A percentile compares a stretch with the other conserved stretches of the same genome.
Conservation (phyloP, 2,329 filamentous ascomycete species). For the Trichoderma koningii region DNA sequence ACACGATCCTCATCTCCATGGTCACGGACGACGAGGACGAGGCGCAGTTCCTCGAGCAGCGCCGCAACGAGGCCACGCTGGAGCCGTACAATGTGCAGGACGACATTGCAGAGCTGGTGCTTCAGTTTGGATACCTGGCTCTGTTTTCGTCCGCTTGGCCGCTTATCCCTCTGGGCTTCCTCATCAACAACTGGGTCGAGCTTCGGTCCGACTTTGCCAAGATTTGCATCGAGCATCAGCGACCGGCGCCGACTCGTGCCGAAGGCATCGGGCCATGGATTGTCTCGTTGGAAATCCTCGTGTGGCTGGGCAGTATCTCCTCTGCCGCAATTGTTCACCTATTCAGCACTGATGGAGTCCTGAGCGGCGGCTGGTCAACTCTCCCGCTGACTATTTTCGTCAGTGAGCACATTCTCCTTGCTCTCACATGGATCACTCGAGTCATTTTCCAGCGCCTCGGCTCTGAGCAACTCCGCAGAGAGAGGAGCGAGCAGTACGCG, state of each 20-base stretch:
- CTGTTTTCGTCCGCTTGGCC: constrained; percentile 78
- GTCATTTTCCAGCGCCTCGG: constrained; percentile 43
- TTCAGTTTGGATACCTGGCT: constrained; percentile 73
- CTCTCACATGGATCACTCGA: constrained; percentile 51
- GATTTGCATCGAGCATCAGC: constrained; percentile 71
- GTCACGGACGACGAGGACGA: constrained; percentile 64
- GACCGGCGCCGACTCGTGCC: constrained; percentile 67
- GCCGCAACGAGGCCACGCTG: constrained; percentile 68
- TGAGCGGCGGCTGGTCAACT: constrained; percentile 61
- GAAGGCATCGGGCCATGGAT: constrained; percentile 77
- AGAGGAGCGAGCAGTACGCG: constrained; percentile 45
- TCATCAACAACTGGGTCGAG: constrained; percentile 78
- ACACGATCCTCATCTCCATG: constrained; percentile 50
- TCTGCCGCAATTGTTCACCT: constrained; percentile 73
- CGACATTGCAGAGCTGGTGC: constrained; percentile 72
- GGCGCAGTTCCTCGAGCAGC: constrained; percentile 61
- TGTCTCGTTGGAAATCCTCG: constrained; percentile 66
- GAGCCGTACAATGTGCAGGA: constrained; percentile 71
- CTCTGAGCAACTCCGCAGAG: constrained; percentile 45
- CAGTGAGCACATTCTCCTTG: constrained; percentile 70
- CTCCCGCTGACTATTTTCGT: constrained; percentile 71
- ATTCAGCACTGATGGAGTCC: constrained; percentile 61
- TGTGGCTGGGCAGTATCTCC: constrained; percentile 72
- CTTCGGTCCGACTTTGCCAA: constrained; percentile 76
- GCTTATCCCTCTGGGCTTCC: constrained; percentile 69